Conservation (phyloP, 768 basidiomycete genomes). For the Xanthoconium purpureum region DNA sequence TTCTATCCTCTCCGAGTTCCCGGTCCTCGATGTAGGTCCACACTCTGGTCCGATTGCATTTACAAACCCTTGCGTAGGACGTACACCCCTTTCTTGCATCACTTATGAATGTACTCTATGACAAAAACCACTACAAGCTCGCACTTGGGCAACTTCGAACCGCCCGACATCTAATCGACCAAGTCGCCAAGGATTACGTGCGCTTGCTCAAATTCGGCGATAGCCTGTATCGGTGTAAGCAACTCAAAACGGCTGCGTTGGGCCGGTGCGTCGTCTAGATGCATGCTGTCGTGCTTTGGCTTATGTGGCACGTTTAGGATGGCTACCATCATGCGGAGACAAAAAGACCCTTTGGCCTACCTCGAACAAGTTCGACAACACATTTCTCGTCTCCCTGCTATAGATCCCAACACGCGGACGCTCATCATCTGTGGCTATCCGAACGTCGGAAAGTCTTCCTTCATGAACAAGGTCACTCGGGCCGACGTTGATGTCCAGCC, state of each 20-base stretch:
- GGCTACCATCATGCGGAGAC: conserved; percentile 98
- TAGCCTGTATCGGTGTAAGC: conserved; percentile 96
- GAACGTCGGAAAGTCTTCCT: conserved; percentile 98
- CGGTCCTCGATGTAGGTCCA: conserved; percentile 85
- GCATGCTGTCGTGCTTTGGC: neutral
- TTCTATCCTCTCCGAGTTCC: conserved; percentile 93
- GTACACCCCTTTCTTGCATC: conserved; percentile 95
- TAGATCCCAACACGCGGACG: conserved; percentile 97
- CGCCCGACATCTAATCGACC: conserved; percentile 92
- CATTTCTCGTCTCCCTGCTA: conserved; percentile 95
- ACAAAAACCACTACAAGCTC: conserved; percentile 99
- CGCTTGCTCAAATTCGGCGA: conserved; percentile 97
- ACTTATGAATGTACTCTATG: conserved; percentile 96
- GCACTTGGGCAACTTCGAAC: conserved; percentile 97
- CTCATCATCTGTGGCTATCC: conserved; percentile 98
- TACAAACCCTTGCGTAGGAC: conserved; percentile 46
- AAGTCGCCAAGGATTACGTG: conserved; percentile 95
- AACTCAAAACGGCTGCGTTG: conserved; percentile 94
- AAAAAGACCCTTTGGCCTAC: conserved; percentile 98
- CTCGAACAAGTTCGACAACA: conserved; percentile 99
- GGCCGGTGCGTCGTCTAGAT: conserved; percentile 69
- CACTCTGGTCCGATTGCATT: neutral
- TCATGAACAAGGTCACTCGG: conserved; percentile 99
- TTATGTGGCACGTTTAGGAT: conserved; percentile 51
- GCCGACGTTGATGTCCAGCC: conserved; percentile 99